Evolutionary conservation across 2,329 filamentous ascomycete species (phyloP).

Genomic region (Penicillium sp.): DNA sequence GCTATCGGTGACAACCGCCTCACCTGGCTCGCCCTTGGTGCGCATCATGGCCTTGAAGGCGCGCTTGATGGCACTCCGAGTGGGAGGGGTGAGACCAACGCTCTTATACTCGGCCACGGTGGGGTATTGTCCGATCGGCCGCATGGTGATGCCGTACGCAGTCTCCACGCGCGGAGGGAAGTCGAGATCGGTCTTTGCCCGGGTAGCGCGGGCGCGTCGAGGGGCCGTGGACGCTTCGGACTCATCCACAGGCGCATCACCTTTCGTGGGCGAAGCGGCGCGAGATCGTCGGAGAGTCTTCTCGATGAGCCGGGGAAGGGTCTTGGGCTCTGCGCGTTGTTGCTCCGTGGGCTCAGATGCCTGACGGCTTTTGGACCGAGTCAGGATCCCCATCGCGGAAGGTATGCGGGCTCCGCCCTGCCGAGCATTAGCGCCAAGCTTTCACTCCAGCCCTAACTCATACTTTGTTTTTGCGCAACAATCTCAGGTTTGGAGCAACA

Average conservation of each 20-base stretch:
- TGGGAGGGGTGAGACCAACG: slow-evolving; percentile 15
- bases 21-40: slow-evolving; percentile 5
- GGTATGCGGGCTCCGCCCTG: slow-evolving; percentile 13
- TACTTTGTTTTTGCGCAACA: background rate
- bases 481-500: too few relatives aligned
- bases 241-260: slow-evolving; percentile 5
- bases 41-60: slow-evolving; percentile 6
- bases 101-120: slow-evolving; percentile 17
- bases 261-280: slow-evolving; percentile 1
- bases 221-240: background rate
- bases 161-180: background rate
- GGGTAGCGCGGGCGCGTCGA: slow-evolving; percentile 9
- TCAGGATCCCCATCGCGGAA: slow-evolving; percentile 17
- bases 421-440: slow-evolving; percentile 18
- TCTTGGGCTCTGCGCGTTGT: slow-evolving; percentile 7
- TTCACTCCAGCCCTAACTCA: slow-evolving; percentile 15
- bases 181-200: slow-evolving; percentile 6
- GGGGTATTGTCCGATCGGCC: slow-evolving; percentile 20
- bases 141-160: slow-evolving; percentile 12
- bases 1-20: slow-evolving; percentile 10
- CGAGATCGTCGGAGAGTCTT: slow-evolving; percentile 13
- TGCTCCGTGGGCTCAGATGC: slow-evolving; percentile 10
- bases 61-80: slow-evolving; percentile 6
- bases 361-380: slow-evolving; percentile 11
- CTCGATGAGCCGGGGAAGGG: slow-evolving; percentile 8